Base-by-base conservation (phyloP, 139 green algal species). In the Chlorella vulgaris region DNA sequence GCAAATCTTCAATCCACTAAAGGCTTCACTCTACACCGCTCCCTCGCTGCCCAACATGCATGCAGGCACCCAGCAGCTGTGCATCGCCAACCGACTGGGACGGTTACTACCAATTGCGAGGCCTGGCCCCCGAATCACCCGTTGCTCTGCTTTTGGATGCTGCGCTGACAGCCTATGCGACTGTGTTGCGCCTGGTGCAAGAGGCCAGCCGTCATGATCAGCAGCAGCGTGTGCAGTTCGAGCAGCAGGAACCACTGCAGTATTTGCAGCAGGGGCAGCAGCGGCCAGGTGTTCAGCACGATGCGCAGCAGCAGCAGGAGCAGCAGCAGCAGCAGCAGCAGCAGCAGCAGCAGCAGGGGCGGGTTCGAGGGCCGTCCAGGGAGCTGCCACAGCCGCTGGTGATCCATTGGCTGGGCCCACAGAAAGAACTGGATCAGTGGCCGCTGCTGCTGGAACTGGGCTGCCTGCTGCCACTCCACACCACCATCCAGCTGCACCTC, bases 131-230 rank as follows among this genome's bases (percentile, higher is more conserved):
- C 4, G 66, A 65, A 18, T 86, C 82, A 0, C 85, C 85, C 10
- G 77, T 67, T 1, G 74, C 85, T 13, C 74, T 89, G 66, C 69
- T 86, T 60, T 66, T 89, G 67, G 82, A 87, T 40, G 77, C 78
- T 19, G 58, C 47, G 22, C 69, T 86, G 13, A 85, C 84, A 0
- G 29, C 74, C 1, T 69, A 83, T 26, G 22, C 36, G 18, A 65
- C 65, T 7, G 80, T 86, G 73, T 53, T 70, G 36, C 73, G 81
- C 39, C 60, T 79, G 36, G 50, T 83, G 58, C 63, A 76, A 7
- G 63, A 65, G 19, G 10, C 47, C 10, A 24, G 47, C 47, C 15
- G 13, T 15, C 10, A 58, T 58, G 15, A 58, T 58, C 13, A 68
- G 13, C 62, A 77, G 43, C 31, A 28, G 29, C 33, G 29, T 26